phyloP scores from a whole-genome alignment of 129 eudicot species.

The Erigeron canadensis region DNA sequence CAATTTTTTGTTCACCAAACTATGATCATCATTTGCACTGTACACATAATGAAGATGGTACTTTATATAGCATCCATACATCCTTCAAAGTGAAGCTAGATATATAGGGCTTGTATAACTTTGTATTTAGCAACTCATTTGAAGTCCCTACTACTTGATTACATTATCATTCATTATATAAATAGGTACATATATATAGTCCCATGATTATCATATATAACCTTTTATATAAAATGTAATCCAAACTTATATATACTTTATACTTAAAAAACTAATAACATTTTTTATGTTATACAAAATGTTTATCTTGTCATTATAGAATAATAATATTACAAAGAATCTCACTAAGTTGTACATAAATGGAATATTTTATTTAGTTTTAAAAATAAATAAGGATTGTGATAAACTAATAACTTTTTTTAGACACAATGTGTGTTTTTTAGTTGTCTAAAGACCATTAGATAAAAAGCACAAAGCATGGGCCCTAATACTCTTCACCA shows the following conservation, averaged over 20 bases:
- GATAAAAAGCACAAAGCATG: slow-evolving; percentile 53
- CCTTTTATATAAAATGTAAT: neutral
- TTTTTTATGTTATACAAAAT: neutral
- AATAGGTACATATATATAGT: slow-evolving; percentile 5
- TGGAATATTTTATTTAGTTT: neutral
- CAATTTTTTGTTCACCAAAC: slow-evolving; percentile 32
- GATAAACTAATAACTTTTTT: slow-evolving; percentile 15
- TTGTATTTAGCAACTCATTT: slow-evolving; percentile 31
- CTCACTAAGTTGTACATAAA: neutral
- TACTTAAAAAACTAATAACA: neutral
- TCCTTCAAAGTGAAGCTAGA: slow-evolving; percentile 43
- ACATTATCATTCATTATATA: slow-evolving; percentile 29
- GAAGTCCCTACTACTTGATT: slow-evolving; percentile 35
- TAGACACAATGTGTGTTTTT: slow-evolving; percentile 2
- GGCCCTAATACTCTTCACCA: slow-evolving; percentile 37
- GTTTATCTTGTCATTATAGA: neutral
- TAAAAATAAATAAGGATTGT: slow-evolving; percentile 5
- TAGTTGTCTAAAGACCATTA: slow-evolving; percentile 46
- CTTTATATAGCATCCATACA: slow-evolving; percentile 36
- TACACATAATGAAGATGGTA: slow-evolving; percentile 33
- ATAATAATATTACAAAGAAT: neutral
- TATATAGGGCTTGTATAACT: no score
- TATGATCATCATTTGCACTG: slow-evolving; percentile 31
- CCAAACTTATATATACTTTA: neutral
- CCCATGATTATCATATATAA: neutral